Percentiles rank a stretch among this genome's conserved stretches.
Conservation (phyloP, 139 green algal genomes). For the Chlamydomonas applanata region DNA sequence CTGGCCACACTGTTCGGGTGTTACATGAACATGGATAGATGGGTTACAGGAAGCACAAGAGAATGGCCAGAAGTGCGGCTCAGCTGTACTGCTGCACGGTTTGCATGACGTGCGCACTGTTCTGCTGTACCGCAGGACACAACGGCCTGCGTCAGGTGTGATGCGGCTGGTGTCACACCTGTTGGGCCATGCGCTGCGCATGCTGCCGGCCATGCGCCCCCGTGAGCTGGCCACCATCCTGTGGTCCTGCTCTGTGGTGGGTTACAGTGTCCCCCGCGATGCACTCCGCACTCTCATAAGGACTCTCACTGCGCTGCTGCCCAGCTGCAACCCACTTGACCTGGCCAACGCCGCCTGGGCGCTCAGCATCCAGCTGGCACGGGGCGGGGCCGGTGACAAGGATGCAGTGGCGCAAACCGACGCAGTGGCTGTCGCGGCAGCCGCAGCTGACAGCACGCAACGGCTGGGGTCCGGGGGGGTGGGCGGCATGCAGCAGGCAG, state of each 20-base stretch:
- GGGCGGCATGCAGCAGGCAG: neutral
- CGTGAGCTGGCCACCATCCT: neutral
- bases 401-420: no score
- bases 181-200: neutral
- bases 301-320: neutral
- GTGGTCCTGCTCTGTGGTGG: neutral
- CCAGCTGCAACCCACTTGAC: neutral
- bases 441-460: neutral
- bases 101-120: no score
- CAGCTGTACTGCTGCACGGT: no score
- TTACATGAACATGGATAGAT: no score
- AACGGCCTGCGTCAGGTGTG: neutral
- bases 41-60: no score
- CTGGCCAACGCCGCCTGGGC: slow-evolving; percentile 1
- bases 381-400: neutral
- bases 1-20: neutral
- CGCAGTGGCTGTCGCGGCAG: no score
- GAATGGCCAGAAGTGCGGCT: no score
- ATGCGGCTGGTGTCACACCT: neutral
- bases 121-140: no score
- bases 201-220: neutral
- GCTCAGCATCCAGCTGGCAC: neutral
- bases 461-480: neutral
- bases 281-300: neutral
- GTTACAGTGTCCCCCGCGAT: neutral